Percentiles rank a stretch among this genome's conserved stretches.
Conservation (phyloP, 2,329 filamentous ascomycete genomes). For the Exophiala oligosperma region DNA sequence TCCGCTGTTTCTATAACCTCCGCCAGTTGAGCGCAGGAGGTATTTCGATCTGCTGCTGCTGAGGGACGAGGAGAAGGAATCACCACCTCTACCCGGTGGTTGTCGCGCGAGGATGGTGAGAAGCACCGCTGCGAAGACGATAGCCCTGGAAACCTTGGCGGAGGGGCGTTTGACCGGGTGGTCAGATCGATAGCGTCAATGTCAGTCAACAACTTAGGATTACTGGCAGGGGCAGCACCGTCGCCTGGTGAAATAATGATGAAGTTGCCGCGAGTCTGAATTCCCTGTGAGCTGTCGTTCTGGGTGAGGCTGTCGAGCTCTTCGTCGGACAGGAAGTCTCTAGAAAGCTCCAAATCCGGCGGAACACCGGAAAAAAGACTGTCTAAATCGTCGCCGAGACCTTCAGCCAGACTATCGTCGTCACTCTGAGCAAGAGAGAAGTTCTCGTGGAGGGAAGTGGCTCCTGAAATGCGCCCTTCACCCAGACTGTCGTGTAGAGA, state of each 20-base stretch:
- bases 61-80: no score
- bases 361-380: not conserved
- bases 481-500: not conserved
- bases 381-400: constrained; percentile 1
- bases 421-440: not conserved
- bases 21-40: no score
- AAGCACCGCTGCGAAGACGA: not conserved
- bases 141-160: not conserved
- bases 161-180: not conserved
- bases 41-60: no score
- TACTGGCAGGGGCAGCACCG: not conserved
- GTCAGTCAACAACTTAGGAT: not conserved
- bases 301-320: not conserved
- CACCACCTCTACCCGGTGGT: no score
- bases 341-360: not conserved
- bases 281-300: not conserved
- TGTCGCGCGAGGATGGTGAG: no score
- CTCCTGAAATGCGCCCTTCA: not conserved
- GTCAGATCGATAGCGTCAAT: not conserved
- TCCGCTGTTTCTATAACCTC: no score
- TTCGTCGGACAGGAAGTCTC: not conserved
- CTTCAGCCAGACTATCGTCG: not conserved
- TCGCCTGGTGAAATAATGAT: not conserved
- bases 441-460: not conserved
- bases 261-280: not conserved